Conservation (phyloP, 805 yeast species). For the Cyberlindnera petersonii region DNA sequence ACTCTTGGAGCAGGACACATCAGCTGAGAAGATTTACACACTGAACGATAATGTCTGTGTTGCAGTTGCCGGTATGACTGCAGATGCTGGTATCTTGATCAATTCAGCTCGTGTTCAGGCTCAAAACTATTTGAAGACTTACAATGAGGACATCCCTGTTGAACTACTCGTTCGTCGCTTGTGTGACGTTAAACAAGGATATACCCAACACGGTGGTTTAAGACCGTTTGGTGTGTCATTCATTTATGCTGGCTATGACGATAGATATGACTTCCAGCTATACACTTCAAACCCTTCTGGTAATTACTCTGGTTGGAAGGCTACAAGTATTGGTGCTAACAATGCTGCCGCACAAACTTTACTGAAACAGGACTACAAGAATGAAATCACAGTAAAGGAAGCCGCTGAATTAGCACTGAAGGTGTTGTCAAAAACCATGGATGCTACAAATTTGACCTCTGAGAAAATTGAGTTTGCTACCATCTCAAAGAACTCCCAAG, state of each 20-base stretch:
- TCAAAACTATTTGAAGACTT: constrained; percentile 79
- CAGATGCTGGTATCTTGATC: constrained; percentile 90
- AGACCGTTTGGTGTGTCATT: constrained; percentile 98
- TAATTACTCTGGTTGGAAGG: constrained; percentile 97
- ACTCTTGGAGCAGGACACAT: constrained; percentile 87
- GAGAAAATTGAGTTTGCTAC: constrained; percentile 95
- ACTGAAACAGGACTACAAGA: constrained; percentile 91
- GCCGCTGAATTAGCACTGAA: constrained; percentile 87
- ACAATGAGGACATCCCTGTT: constrained; percentile 91
- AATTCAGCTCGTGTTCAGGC: constrained; percentile 83
- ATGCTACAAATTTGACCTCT: constrained; percentile 74
- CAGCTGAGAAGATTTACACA: constrained; percentile 87
- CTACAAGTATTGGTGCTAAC: constrained; percentile 95
- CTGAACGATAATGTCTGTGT: constrained; percentile 80
- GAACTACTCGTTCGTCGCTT: constrained; percentile 83
- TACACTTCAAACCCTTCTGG: constrained; percentile 97
- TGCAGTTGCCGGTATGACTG: constrained; percentile 97
- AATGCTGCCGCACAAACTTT: constrained; percentile 94
- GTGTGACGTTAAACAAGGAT: constrained; percentile 94
- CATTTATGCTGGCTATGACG: constrained; percentile 93
- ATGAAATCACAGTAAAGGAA: constrained; percentile 64
- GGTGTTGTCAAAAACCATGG: constrained; percentile 92
- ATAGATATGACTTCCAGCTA: constrained; percentile 82
- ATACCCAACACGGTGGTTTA: constrained; percentile 97
- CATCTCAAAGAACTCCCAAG: constrained; percentile 45